phyloP scores from a whole-genome alignment of 2,329 filamentous ascomycete species.

The Dothistroma septosporum region DNA sequence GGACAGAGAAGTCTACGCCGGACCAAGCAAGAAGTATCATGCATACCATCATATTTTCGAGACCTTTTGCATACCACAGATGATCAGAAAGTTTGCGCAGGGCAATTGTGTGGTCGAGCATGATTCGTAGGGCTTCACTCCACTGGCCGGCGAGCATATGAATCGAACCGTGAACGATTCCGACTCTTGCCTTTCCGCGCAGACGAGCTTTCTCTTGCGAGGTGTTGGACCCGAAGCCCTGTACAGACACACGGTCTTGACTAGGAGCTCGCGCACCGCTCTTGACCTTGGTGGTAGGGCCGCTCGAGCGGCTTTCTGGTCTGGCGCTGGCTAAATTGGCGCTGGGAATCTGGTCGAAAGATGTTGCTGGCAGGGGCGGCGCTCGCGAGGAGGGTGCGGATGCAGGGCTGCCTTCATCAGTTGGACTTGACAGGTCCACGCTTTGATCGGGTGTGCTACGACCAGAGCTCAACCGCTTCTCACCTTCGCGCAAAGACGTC shows the following conservation, averaged over 20 bases:
- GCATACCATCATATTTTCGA: conserved; percentile 81
- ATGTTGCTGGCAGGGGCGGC: conserved; percentile 46
- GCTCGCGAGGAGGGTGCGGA: conserved; percentile 21
- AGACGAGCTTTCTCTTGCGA: conserved; percentile 60
- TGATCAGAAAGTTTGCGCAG: conserved; percentile 81
- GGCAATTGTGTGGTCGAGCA: conserved; percentile 72
- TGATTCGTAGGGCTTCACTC: conserved; percentile 79
- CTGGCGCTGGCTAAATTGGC: conserved; percentile 39
- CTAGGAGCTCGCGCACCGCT: conserved; percentile 23
- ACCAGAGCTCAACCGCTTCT: conserved; percentile 23
- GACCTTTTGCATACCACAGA: conserved; percentile 93
- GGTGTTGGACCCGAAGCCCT: conserved; percentile 60
- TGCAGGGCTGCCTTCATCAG: conserved; percentile 24
- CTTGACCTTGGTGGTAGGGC: conserved; percentile 21
- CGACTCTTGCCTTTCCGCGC: conserved; percentile 74
- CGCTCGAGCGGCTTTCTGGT: conserved; percentile 33
- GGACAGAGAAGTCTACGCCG: conserved; percentile 73
- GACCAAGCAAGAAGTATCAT: conserved; percentile 81
- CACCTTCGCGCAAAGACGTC: conserved; percentile 21
- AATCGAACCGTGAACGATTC: conserved; percentile 75
- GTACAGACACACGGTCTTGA: conserved; percentile 58
- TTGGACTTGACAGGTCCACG: conserved; percentile 24
- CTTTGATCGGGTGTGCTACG: conserved; percentile 22
- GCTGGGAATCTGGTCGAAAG: conserved; percentile 51
- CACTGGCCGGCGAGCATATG: conserved; percentile 87